Base-by-base conservation (phyloP, 2,329 filamentous ascomycete genomes). In the Fusarium torreyae region DNA sequence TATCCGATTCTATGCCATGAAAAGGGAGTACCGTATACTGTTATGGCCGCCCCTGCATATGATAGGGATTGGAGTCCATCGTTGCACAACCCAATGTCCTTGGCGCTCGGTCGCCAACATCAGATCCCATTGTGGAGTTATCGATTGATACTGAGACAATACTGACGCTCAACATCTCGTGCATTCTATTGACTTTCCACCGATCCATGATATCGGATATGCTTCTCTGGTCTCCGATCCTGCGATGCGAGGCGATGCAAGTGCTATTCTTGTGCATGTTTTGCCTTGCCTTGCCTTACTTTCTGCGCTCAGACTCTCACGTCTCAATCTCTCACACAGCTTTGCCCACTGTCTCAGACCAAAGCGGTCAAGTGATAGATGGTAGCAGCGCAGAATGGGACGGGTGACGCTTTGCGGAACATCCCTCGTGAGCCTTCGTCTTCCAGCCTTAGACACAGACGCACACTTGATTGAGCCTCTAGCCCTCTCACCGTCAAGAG, bases 361-460 rank as follows among this genome's bases (percentile, higher is more conserved):
- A 40, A 55, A 52, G 49, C 45, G 63, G 52, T 70, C 68, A 70
- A 70, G 46, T 70, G 68, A 70, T 50, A 55, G 48, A 54, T 43
- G 34, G 44, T 52, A 59, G 50, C 50, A 63, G 28, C 38, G 28
- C 34, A 42, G 46, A 46, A 53, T 33, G 49, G 61, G 49, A 54
- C 50, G 51, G 34, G 63, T 64, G 63, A 66, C 49, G 46, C 57
- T 63, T 55, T 54, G 61, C 67, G 63, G 51, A 50, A 65, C 46
- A 68, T 65, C 40, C 43, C 68, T 62, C 68, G 68, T 70, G 68
- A 70, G 63, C 68, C 59, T 66, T 62, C 44, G 38, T 44, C 39
- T 18, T 42, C 48, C 62, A 66, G 52, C 60, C 60, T 65, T 39
- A 26, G 49, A 62, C 54, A 68, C 46, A 61, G 64, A 58, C 48